Evolutionary conservation across 495 filamentous ascomycete species (phyloP).

Genomic region (Aspergillus conjunctus): DNA sequence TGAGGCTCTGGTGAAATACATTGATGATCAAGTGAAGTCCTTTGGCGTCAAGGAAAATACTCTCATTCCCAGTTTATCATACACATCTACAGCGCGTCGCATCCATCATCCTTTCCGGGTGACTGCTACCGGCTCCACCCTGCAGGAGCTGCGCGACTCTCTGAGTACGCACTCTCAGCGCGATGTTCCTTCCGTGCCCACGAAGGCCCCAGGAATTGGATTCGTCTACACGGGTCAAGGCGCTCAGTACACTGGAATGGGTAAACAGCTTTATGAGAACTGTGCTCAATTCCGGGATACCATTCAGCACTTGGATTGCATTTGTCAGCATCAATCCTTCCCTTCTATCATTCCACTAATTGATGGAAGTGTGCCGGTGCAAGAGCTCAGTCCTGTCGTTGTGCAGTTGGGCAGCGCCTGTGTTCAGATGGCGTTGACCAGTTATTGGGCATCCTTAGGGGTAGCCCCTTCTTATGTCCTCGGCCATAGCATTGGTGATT

Average conservation of each 20-base stretch:
- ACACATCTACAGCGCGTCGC: conserved; percentile 82
- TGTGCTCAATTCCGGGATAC: conserved; percentile 66
- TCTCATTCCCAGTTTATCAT: conserved; percentile 55
- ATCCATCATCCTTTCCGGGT: conserved; percentile 79
- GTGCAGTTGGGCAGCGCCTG: conserved; percentile 77
- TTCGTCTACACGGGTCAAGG: conserved; percentile 64
- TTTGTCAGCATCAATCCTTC: conserved; percentile 70
- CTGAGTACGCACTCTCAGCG: conserved; percentile 24
- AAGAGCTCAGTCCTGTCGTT: conserved; percentile 69
- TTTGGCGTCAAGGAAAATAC: conserved; percentile 44
- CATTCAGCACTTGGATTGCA: conserved; percentile 69
- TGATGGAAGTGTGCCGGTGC: conserved; percentile 43
- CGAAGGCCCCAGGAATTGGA: conserved; percentile 47
- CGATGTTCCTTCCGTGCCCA: conserved; percentile 44
- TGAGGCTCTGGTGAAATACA: conserved; percentile 50
- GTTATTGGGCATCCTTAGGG: conserved; percentile 79
- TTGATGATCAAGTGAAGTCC: conserved; percentile 50
- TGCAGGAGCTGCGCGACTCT: conserved; percentile 35
- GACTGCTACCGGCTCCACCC: conserved; percentile 53
- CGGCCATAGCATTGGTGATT: conserved; percentile 79
- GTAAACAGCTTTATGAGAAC: conserved; percentile 68
- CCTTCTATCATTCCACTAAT: conserved; percentile 67
- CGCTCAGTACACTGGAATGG: conserved; percentile 62
- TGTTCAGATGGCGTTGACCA: conserved; percentile 83
- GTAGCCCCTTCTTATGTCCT: conserved; percentile 74